Percentiles rank a stretch among this genome's conserved stretches.
Evolutionary conservation across 331 rosid species (phyloP).

Genomic region (Spiraea crenata): DNA sequence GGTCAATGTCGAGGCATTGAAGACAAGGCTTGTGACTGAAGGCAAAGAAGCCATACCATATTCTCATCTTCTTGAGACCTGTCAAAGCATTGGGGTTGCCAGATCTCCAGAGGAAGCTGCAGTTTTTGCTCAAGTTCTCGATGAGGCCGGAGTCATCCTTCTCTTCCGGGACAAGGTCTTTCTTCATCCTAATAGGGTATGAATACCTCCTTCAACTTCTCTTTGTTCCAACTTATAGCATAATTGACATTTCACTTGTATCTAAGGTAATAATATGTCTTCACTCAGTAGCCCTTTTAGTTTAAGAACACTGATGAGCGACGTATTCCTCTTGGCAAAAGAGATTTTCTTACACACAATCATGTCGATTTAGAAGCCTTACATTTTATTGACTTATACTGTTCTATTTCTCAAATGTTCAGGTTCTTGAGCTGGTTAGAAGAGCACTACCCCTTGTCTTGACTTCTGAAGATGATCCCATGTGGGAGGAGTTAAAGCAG

Average conservation of each 20-base stretch:
- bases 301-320: background rate
- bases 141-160: conserved; percentile 87
- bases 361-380: background rate
- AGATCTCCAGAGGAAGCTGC: conserved; percentile 70
- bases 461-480: conserved; percentile 55
- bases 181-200: conserved; percentile 87
- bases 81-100: conserved; percentile 78
- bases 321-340: background rate
- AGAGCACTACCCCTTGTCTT: conserved; percentile 74
- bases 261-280: background rate
- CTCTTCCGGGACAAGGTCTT: conserved; percentile 88
- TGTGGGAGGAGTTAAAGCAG: conserved; percentile 54
- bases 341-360: background rate
- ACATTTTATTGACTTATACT: conserved; percentile 12
- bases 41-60: conserved; percentile 67
- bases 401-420: conserved; percentile 13
- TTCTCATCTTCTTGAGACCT: conserved; percentile 58
- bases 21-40: conserved; percentile 54
- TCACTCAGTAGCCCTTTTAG: background rate
- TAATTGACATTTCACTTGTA: background rate
- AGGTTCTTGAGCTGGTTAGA: conserved; percentile 85
- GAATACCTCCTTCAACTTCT: background rate
- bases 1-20: conserved; percentile 79
- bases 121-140: conserved; percentile 64
- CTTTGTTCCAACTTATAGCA: background rate